Evolutionary conservation across 148 eudicot species (phyloP), one percentile per base, ranked within the genome.

Genomic region (Persicaria tinctoria): DNA sequence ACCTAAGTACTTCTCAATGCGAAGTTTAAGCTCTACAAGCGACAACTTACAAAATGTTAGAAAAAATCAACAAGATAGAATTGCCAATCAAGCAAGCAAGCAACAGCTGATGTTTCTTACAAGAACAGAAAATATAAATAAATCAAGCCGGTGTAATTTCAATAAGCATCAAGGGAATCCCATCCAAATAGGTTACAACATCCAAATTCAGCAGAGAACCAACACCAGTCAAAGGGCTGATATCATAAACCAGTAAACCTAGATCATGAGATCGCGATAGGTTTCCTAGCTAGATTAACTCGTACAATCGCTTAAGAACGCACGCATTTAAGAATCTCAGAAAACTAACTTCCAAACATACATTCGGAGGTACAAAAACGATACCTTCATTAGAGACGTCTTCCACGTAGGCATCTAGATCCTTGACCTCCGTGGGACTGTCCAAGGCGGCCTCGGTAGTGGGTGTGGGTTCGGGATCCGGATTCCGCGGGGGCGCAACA

Each of bases 321-420:
- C 59, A 54, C 14, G 59, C 6, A 20, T 8, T 44, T 32, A 62
- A 62, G 12, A 23, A 9, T 8, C 41, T 23, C 68, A 9, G 44
- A 11, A 62, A 27, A 27, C 68, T 14, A 64, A 64, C 70, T 63
- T 38, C n/a, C 46, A 63, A 38, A 63, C 13, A 46, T 13, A 63
- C 0, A 63, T 17, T 60, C 5, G 51, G 49, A 50, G 23, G 20
- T 47, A 7, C 46, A 0, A n/a, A 7, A 46, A 46, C 8, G 16
- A 32, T 50, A 91, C 96, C 93, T 84, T 82, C 55, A 70, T 82
- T 91, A 74, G 70, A 79, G 60, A 90, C 82, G 49, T 90, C 96
- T 50, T 78, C 78, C n/a, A 89, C 79, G n/a, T 71, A 76, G 53
- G 46, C 27, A 56, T 69, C 48, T 6, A 74, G 55, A 47, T 85